These are phyloP conservation scores for Corinectria fuckeliana DNA, from an alignment of 2,329 filamentous ascomycete genomes.

Conservation along the genomic window DNA sequence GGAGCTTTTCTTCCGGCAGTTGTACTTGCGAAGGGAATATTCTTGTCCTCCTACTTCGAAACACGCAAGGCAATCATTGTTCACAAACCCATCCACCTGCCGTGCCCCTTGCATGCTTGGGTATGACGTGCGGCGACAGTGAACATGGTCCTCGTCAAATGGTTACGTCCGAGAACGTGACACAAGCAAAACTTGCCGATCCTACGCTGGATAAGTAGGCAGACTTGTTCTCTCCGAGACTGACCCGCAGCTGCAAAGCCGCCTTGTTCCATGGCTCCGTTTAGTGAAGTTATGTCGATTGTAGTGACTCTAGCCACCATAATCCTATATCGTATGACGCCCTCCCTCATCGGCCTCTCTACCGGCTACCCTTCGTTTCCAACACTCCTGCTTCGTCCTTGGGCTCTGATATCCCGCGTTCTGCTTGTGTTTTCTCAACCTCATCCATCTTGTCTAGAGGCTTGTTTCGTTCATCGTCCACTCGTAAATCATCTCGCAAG, in stretches of 20 bases:
- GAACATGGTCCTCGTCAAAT: no score
- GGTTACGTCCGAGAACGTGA: no score
- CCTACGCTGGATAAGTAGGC: no score
- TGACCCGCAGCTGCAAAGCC: neutral
- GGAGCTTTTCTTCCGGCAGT: conserved; percentile 8
- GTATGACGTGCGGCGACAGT: no score
- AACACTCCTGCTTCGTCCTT: neutral
- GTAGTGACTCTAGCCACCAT: neutral
- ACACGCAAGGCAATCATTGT: no score
- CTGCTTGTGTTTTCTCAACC: neutral
- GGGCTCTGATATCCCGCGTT: neutral
- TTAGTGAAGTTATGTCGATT: neutral
- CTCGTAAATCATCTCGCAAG: conserved; percentile 38
- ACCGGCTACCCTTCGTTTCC: neutral
- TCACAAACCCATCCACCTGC: no score
- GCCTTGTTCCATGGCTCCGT: no score
- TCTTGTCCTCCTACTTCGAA: no score
- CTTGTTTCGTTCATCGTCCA: conserved; percentile 20
- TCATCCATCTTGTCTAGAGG: neutral
- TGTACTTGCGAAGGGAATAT: conserved; percentile 14
- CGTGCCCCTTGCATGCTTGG: no score
- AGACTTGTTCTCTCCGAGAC: neutral
- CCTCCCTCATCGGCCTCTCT: neutral
- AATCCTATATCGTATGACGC: neutral
- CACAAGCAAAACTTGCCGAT: no score